Base-by-base conservation (phyloP, 2,329 filamentous ascomycete species). In the Fusarium luffae region DNA sequence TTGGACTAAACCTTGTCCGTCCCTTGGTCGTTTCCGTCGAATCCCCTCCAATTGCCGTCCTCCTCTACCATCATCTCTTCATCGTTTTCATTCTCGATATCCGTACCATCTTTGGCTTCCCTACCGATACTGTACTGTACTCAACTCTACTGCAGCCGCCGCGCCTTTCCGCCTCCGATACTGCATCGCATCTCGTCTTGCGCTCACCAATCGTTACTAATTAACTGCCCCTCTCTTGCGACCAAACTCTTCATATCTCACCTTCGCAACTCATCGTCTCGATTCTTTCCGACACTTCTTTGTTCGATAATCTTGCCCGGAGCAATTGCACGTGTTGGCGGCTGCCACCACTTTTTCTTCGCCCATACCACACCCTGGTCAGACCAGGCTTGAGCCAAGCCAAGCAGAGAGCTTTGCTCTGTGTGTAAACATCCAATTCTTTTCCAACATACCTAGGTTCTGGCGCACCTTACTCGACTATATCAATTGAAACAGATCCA, bases 21-120 rank as follows among this genome's bases (percentile, higher is more conserved):
- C 57, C 32, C 69, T 71, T 52, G 34, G 72, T 74, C 72, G 72
- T 74, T 74, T 74, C 72, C 72, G 72, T 74, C 72, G 61, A 70
- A 71, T 63, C 58, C 55, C 54, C 44, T 63, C 61, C 55, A 57
- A 51, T 71, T 66, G 54, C 67, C 66, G 41, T 61, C 52, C 64
- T 62, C 62, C 48, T 59, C 46, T 48, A 54, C 54, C 43, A 54
- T 56, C 47, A 62, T 59, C 42, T 69, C 54, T 52, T 34, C 30
- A 44, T 59, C 44, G 28, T 54, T 62, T 44, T 59, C 46, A 54
- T 60, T 51, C 28, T 69, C 56, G 51, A 66, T 69, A 37, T 37
- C 10, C 18, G 34, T n/a, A 59, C 69, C 18, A 67, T 67, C 41
- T 61, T 69, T 58, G 57, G 59, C 56, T 49, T 71, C 61, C 30